Conservation (phyloP, 73 alveolate species). For the Tetrahymena thermophila region DNA sequence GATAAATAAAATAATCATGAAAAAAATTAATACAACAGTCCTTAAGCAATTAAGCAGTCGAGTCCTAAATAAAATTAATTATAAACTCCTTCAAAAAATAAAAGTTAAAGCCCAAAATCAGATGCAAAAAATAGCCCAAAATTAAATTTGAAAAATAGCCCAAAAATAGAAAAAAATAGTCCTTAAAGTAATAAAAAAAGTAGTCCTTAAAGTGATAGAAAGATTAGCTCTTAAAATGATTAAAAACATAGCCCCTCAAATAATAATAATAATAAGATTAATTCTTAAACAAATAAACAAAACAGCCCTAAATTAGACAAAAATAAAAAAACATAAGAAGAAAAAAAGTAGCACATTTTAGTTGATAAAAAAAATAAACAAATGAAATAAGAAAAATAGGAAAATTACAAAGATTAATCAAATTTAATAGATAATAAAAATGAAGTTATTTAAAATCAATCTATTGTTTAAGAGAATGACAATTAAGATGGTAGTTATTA, state of each 20-base stretch:
- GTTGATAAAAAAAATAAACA: neutral
- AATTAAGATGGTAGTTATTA: neutral
- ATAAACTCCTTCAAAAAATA: neutral
- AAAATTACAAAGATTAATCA: neutral
- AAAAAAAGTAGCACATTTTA: too few species aligned
- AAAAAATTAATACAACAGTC: too few species aligned
- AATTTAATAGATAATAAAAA: neutral
- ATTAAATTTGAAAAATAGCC: too few species aligned
- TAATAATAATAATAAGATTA: too few species aligned
- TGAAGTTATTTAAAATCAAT: neutral
- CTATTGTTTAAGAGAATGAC: neutral
- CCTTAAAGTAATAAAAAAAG: too few species aligned
- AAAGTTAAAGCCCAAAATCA: neutral
- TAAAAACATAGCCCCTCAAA: neutral
- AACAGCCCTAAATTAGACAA: neutral
- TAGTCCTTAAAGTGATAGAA: neutral
- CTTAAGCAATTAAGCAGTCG: neutral
- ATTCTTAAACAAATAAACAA: too few species aligned
- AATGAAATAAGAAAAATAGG: neutral
- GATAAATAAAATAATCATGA: neutral
- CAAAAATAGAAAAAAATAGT: neutral
- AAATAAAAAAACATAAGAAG: too few species aligned
- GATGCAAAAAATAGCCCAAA: neutral
- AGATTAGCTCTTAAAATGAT: neutral
- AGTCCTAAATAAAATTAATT: neutral